phyloP scores from a whole-genome alignment of 176 grass and related monocot genomes.

The sorghum (Sorghum bicolor) region Sorghum_bicolor_NCBIv3 NC_012870.2:66206501-66207000 shows the following conservation, averaged over 20 bases:
- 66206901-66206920: neutral
- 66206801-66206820: neutral
- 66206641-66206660: neutral
- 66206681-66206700: neutral
- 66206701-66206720: neutral
- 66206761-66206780: neutral
- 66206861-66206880: neutral
- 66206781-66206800: conserved; percentile 11
- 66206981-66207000: conserved; percentile 65
- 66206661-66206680: neutral
- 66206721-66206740: neutral
- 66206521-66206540: conserved; percentile 7
- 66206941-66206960: neutral
- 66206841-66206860: neutral
- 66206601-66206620: neutral
- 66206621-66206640: conserved; percentile 2
- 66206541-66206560: neutral
- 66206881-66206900: conserved; percentile 16
- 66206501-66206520: conserved; percentile 6
- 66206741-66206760: conserved; percentile 15
- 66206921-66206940: conserved; percentile 11
- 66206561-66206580: neutral
- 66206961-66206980: conserved; percentile 16
- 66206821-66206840: conserved; percentile 14
- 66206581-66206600: conserved; percentile 6